Base-by-base conservation (phyloP, 345 rosid genomes). In the Aquilaria yunnanensis region DNA sequence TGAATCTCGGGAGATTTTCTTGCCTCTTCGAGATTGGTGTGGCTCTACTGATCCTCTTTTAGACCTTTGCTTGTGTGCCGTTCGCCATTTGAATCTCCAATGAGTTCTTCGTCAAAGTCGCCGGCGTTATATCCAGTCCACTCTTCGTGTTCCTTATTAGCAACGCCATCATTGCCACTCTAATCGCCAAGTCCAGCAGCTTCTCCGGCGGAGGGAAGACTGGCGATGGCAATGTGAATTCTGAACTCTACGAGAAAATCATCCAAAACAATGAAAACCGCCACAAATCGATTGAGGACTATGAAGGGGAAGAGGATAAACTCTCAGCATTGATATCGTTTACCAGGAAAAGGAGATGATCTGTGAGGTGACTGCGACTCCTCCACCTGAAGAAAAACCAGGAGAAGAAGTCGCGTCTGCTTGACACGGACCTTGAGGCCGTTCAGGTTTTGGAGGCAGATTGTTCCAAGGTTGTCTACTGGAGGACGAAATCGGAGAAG, bases 71-170 rank as follows among this genome's bases (percentile, higher is more conserved):
- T 23, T 74, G 77, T 30, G 69, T 89, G 62, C 97, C 96, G 0
- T 67, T 81, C 67, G 79, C 70, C 54, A 10, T 85, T 31, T 66
- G 34, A 41, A 70, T 85, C 68, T 81, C 80, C 67, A 67, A 68
- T 12, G 74, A 72, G 11, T 82, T 76, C 58, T 60, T 83, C 68
- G 78, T 78, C 53, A 70, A 66, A 37, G 31, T 81, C 51, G 61
- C 75, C 56, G 66, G 59, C 48, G 65, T 90, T 32, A 43, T 86
- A 2, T 64, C 81, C 0, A 75, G 78, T 52, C 97, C 84, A 57
- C 68, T 75, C 51, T 83, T 84, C 57, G 82, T 76, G 16, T 90
- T 90, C 87, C 10, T 83, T 59, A 51, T 87, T 78, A 81, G 74
- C 56, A 88, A 91, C 65, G 16, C 16, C 16, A 16, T 16, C 16